phyloP scores from a whole-genome alignment of 345 rosid species.

The Eucalyptus pauciflora region DNA sequence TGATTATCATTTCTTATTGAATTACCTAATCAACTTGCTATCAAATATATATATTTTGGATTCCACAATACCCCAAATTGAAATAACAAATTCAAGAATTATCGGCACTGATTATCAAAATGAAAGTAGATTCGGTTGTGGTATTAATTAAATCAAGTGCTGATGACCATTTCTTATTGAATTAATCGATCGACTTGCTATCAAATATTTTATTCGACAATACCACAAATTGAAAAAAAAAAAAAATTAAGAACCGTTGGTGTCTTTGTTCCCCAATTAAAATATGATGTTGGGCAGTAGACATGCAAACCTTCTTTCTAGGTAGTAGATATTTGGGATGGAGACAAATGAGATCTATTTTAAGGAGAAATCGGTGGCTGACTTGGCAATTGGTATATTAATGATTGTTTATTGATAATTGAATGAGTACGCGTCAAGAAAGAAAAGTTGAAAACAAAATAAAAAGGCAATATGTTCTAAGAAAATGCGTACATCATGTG shows the following conservation, averaged over 20 bases:
- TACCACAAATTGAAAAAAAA: background rate
- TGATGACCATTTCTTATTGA: background rate
- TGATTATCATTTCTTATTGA: background rate
- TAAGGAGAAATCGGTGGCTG: background rate
- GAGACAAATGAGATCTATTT: background rate
- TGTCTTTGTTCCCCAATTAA: background rate
- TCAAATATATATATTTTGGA: rapidly evolving
- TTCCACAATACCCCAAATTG: background rate
- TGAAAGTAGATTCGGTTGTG: background rate
- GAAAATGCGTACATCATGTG: background rate
- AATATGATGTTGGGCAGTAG: background rate
- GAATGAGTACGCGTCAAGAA: background rate
- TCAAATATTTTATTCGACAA: background rate
- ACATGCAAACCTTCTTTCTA: background rate
- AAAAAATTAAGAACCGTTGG: rapidly evolving
- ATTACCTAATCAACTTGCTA: background rate
- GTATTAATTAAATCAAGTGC: background rate
- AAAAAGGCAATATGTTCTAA: background rate
- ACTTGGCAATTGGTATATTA: background rate
- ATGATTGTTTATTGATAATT: background rate
- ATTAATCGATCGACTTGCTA: background rate
- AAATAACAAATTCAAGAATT: too few relatives aligned
- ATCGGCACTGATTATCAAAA: rapidly evolving
- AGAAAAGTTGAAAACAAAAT: background rate
- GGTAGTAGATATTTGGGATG: background rate